These are phyloP conservation scores for Grigorovia jiainica DNA, from an alignment of 805 yeast species.

Conservation along the genomic window DNA sequence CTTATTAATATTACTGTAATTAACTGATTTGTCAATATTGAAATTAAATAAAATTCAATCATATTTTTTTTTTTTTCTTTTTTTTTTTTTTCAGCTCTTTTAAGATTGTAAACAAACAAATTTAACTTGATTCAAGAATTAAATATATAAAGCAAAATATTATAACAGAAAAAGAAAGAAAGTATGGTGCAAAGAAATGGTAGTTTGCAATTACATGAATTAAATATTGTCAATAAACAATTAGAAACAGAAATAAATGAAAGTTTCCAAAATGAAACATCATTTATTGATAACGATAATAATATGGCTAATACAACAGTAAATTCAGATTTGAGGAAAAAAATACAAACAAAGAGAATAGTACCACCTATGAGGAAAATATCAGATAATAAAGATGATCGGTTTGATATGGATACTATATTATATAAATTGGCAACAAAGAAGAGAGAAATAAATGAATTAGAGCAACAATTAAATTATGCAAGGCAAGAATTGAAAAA, in stretches of 20 bases:
- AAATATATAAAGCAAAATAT: too few species aligned
- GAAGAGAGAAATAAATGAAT: constrained; percentile 43
- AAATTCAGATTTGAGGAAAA: background rate
- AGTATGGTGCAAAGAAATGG: constrained; percentile 9
- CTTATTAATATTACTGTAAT: too few species aligned
- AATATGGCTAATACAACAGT: background rate
- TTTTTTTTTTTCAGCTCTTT: too few species aligned
- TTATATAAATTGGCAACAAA: constrained; percentile 39
- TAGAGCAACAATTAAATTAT: constrained; percentile 33
- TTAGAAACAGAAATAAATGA: constrained; percentile 3
- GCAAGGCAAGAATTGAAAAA: constrained; percentile 32
- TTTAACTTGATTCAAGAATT: too few species aligned
- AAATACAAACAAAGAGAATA: background rate
- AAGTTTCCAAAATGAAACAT: background rate
- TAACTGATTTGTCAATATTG: too few species aligned
- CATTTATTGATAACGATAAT: background rate
- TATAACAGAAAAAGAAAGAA: background rate
- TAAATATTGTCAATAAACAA: constrained; percentile 18
- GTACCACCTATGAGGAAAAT: constrained; percentile 3
- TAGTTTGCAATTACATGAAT: constrained; percentile 17
- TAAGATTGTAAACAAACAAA: too few species aligned
- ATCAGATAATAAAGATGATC: constrained; percentile 1
- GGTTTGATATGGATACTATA: constrained; percentile 13
- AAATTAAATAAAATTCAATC: too few species aligned
- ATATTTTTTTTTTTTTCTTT: too few species aligned